A percentile compares a stretch with the other conserved stretches of the same genome.
These are phyloP conservation scores for Piper betle DNA, from an alignment of 164 flowering plant genomes.

Conservation along the genomic window DNA sequence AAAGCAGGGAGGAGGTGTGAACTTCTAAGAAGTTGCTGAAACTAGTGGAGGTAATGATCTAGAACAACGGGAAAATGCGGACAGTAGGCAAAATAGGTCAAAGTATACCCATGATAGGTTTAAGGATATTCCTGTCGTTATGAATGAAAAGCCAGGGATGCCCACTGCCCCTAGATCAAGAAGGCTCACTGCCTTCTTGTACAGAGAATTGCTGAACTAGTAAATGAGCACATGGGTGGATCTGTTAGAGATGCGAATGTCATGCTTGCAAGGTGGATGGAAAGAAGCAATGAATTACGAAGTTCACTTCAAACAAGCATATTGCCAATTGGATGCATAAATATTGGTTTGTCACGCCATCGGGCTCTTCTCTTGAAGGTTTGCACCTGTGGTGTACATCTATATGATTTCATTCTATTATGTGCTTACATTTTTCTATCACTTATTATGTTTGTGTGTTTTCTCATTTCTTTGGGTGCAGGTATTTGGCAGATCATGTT, in stretches of 20 bases:
- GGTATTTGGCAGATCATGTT: conserved; percentile 83
- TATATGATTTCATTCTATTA: not conserved
- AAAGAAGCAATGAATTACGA: conserved; percentile 61
- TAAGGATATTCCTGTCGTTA: conserved; percentile 19
- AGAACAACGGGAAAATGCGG: conserved; percentile 17
- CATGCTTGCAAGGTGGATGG: conserved; percentile 76
- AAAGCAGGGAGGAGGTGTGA: conserved; percentile 10
- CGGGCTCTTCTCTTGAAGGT: conserved; percentile 99
- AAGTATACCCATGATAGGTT: conserved; percentile 32
- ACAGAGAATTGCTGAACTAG: conserved; percentile 85
- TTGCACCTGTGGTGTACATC: not conserved
- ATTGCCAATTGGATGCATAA: conserved; percentile 85
- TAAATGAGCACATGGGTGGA: conserved; percentile 92
- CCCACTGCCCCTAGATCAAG: conserved; percentile 22
- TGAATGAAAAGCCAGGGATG: conserved; percentile 27
- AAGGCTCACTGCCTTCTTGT: conserved; percentile 43
- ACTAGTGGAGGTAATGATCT: conserved; percentile 8
- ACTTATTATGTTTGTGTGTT: not conserved
- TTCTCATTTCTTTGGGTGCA: conserved; percentile 19
- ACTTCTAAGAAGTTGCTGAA: conserved; percentile 8
- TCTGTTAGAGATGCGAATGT: conserved; percentile 81
- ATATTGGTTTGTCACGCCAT: conserved; percentile 79
- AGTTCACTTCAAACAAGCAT: conserved; percentile 66
- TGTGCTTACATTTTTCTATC: not conserved
- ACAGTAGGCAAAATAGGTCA: conserved; percentile 20